Evolutionary conservation across 2,329 filamentous ascomycete species (phyloP).

Genomic region (Aspergillus tanneri): DNA sequence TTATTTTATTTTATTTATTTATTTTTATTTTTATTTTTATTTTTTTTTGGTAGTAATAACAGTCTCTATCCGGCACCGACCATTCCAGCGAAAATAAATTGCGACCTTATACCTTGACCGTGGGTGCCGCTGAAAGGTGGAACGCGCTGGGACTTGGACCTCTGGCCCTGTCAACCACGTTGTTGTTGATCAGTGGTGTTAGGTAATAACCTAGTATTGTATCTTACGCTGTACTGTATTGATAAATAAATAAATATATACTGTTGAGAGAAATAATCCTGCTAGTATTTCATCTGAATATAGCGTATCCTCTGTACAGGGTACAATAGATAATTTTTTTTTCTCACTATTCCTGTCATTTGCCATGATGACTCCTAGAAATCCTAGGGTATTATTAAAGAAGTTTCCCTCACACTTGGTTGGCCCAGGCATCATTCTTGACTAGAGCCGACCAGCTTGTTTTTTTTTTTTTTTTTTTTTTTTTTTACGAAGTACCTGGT

Average conservation of each 20-base stretch:
- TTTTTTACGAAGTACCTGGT: not conserved
- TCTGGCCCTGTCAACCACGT: conserved; percentile 29
- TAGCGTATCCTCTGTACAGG: no score
- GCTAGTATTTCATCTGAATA: no score
- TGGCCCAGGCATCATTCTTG: not conserved
- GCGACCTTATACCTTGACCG: conserved; percentile 5
- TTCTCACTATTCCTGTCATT: not conserved
- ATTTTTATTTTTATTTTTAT: no score
- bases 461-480: conserved; percentile 7
- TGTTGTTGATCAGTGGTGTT: conserved; percentile 20
- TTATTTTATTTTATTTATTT: no score
- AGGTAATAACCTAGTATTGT: no score
- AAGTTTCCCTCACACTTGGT: not conserved
- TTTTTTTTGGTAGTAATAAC: no score
- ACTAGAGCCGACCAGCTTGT: not conserved
- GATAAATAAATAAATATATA: no score
- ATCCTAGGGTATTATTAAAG: conserved; percentile 3
- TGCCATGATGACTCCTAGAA: not conserved
- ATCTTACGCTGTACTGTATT: no score
- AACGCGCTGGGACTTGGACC: conserved; percentile 9
- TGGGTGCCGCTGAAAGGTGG: conserved; percentile 15
- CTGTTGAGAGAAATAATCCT: no score
- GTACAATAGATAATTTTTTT: no score
- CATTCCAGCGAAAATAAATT: not conserved
- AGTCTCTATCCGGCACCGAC: not conserved